Base-by-base conservation (phyloP, 75 land plant genomes). In the Azolla pinnata region DNA sequence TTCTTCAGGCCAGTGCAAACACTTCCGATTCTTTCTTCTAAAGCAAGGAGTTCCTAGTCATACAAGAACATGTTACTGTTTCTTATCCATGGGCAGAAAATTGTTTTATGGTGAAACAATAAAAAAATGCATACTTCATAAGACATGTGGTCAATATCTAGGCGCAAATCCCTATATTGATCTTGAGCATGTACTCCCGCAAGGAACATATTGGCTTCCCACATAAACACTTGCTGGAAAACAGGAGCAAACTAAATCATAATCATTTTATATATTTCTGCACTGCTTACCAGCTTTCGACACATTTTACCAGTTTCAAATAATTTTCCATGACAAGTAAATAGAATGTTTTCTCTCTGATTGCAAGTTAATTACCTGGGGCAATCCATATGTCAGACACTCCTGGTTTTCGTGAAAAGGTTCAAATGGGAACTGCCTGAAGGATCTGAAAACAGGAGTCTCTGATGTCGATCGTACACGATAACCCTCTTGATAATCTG, bases 121-220 rank as follows among this genome's bases (percentile, higher is more conserved):
- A 54, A 29, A 46, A 57, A 18, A n/a, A 29, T 14, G 29, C 72
- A 48, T 56, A 87, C 97, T 88, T 91, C 97, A 62, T 91, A 91
- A 32, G 97, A 82, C 97, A 91, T 91, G 67, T 84, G 75, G 70
- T 91, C 97, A 45, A 91, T 85, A 66, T 91, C 97, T 32, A 91
- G 69, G 68, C 97, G 79, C 86, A 87, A 66, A 59, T 84, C 97
- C 64, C 97, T 77, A 44, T 91, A 90, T 63, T 82, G 88, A 46
- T 91, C 97, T 52, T 81, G 67, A 26, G 78, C 56, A 38, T 57
- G 67, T 28, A 86, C 52, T 49, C 87, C 80, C 46, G 79, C 73
- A 56, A 79, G 65, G 30, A 86, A 57, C 58, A 86, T 67, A 56
- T 74, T 83, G 23, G 85, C 76, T 73, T 86, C 96, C 40, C 82